Evolutionary conservation across 2,329 filamentous ascomycete genomes (phyloP), one percentile per base, ranked within the genome.

Genomic region (Mycogone perniciosa): DNA sequence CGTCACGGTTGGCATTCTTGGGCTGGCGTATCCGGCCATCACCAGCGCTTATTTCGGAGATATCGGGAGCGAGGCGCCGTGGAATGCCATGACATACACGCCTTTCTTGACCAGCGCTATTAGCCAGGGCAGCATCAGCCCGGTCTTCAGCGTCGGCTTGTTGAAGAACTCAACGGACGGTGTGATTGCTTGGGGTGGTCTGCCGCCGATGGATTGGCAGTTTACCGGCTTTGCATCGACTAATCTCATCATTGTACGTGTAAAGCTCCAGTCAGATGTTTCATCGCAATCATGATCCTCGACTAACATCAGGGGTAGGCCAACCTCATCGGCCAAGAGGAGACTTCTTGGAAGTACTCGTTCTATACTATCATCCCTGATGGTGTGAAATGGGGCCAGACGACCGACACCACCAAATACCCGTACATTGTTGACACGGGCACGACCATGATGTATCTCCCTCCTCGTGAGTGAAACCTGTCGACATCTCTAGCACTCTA

Each of bases 311-410:
- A 2, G 7, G 7, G 44, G 5, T 44, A 79, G 76, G 71, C 73
- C 39, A 72, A 74, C 44, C 63, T 79, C 33, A 67, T 64, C 11
- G 60, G 61, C 5, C 59, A 66, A 20, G 58, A 64, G 2, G 64
- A 65, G 49, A 71, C 73, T 5, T 63, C 71, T 1, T 75, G 65
- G 62, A 62, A 70, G 52, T 73, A 74, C 52, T 77, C 76, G 2
- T 79, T 76, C 60, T 80, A 80, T 57, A 78, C 76, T 13, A 71
- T 79, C 50, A 64, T 78, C 44, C 72, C 73, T 1, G 74, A 76
- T 50, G 76, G 75, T 3, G 65, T 77, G 52, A 62, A 63, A 53
- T 77, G 68, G 59, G 75, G 68, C 27, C 63, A 67, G 38, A 71
- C 65, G 4, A 70, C 64, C 2, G 70, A 74, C 53, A 64, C 58